Evolutionary conservation across 305 asterid species (phyloP), one percentile per base, ranked within the genome.

Genomic region (Coffea humblotiana): DNA sequence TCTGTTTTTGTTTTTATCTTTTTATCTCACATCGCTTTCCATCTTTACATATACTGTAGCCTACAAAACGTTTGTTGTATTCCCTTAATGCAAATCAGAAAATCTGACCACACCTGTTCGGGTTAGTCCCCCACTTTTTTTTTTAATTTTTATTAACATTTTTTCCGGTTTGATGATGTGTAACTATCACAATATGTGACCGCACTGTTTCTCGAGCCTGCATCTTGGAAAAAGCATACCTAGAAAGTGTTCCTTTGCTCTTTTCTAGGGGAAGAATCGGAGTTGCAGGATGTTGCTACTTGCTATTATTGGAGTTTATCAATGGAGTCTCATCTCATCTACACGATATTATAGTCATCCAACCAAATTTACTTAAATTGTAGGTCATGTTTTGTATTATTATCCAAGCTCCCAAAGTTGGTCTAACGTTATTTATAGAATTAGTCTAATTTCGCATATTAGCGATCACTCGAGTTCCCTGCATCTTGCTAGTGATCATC

Each of bases 71-170:
- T 45, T 81, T 71, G 64, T 70, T 81, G 5, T 56, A 43, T 71
- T 77, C 74, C 27, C 51, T 52, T 27, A 10, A 77, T 68, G 83
- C 77, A 89, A 89, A 91, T 87, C 93, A 88, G 94, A 81, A 91
- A 89, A 85, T 91, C 94, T 92, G 95, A 91, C 86, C 88, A 79
- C 93, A 88, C 90, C 88, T 90, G 89, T 91, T 89, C 90, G 94
- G 91, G 84, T 90, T 88, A 75, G 86, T 84, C 43, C 43, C 43
- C 43, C 43, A 83, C 86, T 83, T 85, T 27, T 61, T 78, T 43
- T 54, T 15, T 1, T 2, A 2, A 37, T 21, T 47, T 52, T 61
- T 76, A 64, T 40, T 81, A 37, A 65, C 71, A 23, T 67, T 76
- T 87, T 88, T 77, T 83, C 84, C 81, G 74, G 73, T 81, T 61